These are phyloP conservation scores for Colletotrichum horii DNA, from an alignment of 2,329 filamentous ascomycete genomes.

Conservation along the genomic window DNA sequence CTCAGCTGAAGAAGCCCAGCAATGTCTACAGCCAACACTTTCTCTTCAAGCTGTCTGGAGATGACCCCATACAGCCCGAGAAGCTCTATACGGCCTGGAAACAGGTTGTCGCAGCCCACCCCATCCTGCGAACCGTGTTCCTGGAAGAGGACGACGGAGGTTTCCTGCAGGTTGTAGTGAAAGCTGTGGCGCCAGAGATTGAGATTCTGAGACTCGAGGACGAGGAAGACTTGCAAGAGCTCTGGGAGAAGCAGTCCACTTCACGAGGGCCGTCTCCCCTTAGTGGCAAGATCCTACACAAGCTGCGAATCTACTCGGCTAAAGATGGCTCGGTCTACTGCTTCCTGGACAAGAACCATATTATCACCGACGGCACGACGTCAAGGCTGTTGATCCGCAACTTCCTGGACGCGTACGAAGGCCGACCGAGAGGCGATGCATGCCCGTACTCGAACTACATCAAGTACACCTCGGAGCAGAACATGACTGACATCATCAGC, in stretches of 20 bases:
- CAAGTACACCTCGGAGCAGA: neutral
- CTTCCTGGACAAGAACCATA: constrained; percentile 2
- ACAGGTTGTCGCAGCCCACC: neutral
- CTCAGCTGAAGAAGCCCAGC: neutral
- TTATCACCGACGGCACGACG: constrained; percentile 7
- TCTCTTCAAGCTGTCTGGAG: neutral
- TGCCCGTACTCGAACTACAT: neutral
- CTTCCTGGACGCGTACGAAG: neutral
- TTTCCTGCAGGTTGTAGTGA: neutral
- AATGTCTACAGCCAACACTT: neutral
- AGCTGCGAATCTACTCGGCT: neutral
- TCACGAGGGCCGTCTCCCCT: neutral
- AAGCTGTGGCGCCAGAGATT: neutral
- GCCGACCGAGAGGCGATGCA: neutral
- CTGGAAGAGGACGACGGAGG: neutral
- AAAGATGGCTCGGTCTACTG: neutral
- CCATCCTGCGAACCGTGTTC: neutral
- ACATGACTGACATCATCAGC: neutral
- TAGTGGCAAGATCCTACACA: neutral
- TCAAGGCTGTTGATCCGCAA: neutral
- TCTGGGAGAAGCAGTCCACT: neutral
- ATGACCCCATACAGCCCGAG: neutral
- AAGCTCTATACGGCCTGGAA: neutral
- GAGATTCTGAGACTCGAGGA: neutral
- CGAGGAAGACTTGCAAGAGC: neutral